A percentile compares a stretch with the other conserved stretches of the same genome.
phyloP scores from a whole-genome alignment of 768 basidiomycete genomes.

The Naganishia vaughanmartiniae region DNA sequence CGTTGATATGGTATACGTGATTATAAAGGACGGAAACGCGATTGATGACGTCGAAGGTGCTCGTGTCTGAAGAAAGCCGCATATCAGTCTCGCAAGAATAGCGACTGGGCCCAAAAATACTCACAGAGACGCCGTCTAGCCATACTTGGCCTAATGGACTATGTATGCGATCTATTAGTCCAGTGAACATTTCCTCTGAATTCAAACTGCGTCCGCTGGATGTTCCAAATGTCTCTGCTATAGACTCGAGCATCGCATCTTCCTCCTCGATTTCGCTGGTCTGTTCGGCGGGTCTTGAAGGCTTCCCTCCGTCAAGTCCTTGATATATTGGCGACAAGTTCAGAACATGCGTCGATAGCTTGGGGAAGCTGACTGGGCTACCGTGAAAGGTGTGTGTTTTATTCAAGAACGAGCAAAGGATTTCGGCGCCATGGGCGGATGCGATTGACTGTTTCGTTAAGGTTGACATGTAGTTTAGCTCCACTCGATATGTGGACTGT shows the following conservation, averaged over 20 bases:
- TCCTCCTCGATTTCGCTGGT: not conserved
- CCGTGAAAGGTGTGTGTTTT: constrained; percentile 38
- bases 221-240: constrained; percentile 1
- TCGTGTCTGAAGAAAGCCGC: constrained; percentile 21
- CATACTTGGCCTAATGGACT: constrained; percentile 45
- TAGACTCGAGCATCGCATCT: constrained; percentile 8
- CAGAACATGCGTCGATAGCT: constrained; percentile 22
- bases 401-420: constrained; percentile 43
- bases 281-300: constrained; percentile 38
- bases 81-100: not conserved
- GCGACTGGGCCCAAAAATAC: not conserved
- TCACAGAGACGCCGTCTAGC: constrained; percentile 50
- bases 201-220: not conserved
- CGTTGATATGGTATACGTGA: constrained; percentile 42
- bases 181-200: constrained; percentile 13
- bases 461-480: not conserved
- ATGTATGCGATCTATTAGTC: constrained; percentile 33
- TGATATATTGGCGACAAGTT: constrained; percentile 2
- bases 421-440: constrained; percentile 39
- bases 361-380: constrained; percentile 36
- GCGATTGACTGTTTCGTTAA: constrained; percentile 37
- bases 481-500: not conserved
- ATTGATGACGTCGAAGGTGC: constrained; percentile 46
- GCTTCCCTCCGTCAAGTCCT: constrained; percentile 10
- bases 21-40: constrained; percentile 41